These are phyloP conservation scores for Ustilago bromivora DNA, from an alignment of 1,284 basidiomycete species.

Conservation along the genomic window DNA sequence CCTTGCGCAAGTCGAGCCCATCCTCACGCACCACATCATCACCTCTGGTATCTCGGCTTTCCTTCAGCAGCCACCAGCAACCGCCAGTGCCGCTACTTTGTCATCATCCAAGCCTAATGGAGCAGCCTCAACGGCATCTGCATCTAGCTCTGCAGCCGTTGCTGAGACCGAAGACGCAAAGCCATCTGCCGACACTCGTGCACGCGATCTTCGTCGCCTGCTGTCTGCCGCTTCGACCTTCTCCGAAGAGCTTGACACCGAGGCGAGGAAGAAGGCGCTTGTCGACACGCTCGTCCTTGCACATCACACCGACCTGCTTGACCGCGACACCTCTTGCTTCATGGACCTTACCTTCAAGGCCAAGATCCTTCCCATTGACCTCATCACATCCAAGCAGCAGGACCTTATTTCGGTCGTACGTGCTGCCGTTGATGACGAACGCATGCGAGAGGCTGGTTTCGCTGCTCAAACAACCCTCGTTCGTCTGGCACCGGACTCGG, in stretches of 20 bases:
- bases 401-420: conserved; percentile 47
- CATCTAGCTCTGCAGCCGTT: conserved; percentile 20
- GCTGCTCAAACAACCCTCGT: conserved; percentile 60
- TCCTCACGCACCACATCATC: conserved; percentile 47
- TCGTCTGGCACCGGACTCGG: conserved; percentile 57
- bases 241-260: conserved; percentile 31
- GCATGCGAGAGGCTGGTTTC: conserved; percentile 54
- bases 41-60: conserved; percentile 43
- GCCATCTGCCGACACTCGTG: conserved; percentile 41
- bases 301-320: conserved; percentile 59
- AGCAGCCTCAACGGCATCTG: conserved; percentile 15
- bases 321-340: conserved; percentile 55
- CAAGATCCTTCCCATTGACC: conserved; percentile 55
- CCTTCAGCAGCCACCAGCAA: conserved; percentile 29
- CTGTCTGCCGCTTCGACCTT: conserved; percentile 53
- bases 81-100: conserved; percentile 8
- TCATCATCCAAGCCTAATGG: conserved; percentile 27
- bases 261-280: conserved; percentile 47
- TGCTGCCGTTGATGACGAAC: conserved; percentile 37
- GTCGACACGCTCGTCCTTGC: conserved; percentile 62
- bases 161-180: conserved; percentile 46
- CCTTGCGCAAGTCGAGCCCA: conserved; percentile 27
- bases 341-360: conserved; percentile 64
- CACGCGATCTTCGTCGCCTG: conserved; percentile 46
- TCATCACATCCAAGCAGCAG: conserved; percentile 53